These are phyloP conservation scores for Rhododendron simsii DNA, from an alignment of 148 eudicot species.

Conservation along the genomic window DNA sequence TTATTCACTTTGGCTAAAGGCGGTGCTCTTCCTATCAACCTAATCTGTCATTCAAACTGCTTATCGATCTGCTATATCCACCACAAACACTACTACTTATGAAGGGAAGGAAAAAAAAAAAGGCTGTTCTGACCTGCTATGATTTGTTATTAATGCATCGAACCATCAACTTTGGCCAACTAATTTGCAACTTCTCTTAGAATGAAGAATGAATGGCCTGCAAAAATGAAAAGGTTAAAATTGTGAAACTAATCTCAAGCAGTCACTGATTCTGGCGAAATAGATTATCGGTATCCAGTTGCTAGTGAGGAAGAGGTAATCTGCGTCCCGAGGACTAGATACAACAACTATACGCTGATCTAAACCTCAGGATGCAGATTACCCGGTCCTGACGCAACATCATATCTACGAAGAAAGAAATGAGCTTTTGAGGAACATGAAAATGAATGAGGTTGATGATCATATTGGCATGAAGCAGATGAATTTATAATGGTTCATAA, in stretches of 20 bases:
- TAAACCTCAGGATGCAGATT: constrained; percentile 74
- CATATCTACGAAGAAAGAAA: background rate
- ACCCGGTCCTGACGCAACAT: constrained; percentile 28
- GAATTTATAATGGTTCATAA: constrained; percentile 20
- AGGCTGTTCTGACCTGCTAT: constrained; percentile 1
- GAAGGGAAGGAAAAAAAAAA: no score
- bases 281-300: background rate
- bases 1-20: background rate
- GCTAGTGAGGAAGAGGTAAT: constrained; percentile 43
- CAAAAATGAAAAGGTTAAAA: background rate
- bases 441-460: constrained; percentile 12
- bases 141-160: background rate
- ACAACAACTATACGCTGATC: constrained; percentile 2
- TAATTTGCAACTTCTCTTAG: background rate
- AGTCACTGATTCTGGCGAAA: background rate
- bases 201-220: background rate
- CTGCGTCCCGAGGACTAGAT: constrained; percentile 57
- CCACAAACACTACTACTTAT: background rate
- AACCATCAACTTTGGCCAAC: background rate
- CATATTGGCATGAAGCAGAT: background rate
- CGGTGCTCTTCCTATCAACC: background rate
- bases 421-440: background rate
- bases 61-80: background rate
- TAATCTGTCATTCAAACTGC: background rate
- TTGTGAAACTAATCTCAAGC: background rate